phyloP scores from a whole-genome alignment of 139 green algal genomes.

The Dunaliella primolecta region DNA sequence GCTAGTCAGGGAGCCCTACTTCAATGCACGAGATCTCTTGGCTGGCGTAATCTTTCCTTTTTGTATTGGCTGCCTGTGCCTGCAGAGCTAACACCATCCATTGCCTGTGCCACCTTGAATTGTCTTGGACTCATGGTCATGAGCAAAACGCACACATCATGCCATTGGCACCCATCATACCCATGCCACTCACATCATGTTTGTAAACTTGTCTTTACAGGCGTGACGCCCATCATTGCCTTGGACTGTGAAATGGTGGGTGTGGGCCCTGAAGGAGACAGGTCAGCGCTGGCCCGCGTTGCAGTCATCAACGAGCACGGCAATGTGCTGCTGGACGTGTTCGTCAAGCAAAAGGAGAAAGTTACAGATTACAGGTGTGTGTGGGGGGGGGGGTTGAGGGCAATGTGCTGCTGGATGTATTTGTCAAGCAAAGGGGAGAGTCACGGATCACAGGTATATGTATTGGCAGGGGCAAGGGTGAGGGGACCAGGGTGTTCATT shows the following conservation, averaged over 20 bases:
- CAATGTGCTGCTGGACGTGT: slow-evolving; percentile 75
- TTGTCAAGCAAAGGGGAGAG: slow-evolving; percentile 61
- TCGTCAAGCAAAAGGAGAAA: slow-evolving; percentile 60
- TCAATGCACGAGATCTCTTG: too few species aligned
- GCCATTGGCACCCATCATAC: too few species aligned
- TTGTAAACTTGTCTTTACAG: too few species aligned
- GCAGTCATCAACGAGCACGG: slow-evolving; percentile 76
- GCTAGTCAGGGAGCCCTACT: too few species aligned
- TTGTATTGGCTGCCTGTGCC: too few species aligned
- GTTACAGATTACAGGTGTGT: slow-evolving; percentile 84
- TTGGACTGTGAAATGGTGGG: slow-evolving; percentile 98
- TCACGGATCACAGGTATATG: slow-evolving; percentile 84
- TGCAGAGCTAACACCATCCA: too few species aligned
- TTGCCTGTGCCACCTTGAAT: too few species aligned
- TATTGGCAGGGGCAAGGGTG: not conserved
- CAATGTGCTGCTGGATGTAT: slow-evolving; percentile 75
- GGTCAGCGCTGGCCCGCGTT: slow-evolving; percentile 70
- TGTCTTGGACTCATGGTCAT: too few species aligned
- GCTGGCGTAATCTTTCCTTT: too few species aligned
- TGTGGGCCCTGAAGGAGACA: slow-evolving; percentile 58
- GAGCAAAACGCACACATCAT: too few species aligned
- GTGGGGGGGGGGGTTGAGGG: slow-evolving; percentile 32
- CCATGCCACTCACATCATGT: too few species aligned
- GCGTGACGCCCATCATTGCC: slow-evolving; percentile 60
- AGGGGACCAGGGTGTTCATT: not conserved